Conservation (phyloP, 2,329 filamentous ascomycete genomes). For the Dactylellina leptospora region DNA sequence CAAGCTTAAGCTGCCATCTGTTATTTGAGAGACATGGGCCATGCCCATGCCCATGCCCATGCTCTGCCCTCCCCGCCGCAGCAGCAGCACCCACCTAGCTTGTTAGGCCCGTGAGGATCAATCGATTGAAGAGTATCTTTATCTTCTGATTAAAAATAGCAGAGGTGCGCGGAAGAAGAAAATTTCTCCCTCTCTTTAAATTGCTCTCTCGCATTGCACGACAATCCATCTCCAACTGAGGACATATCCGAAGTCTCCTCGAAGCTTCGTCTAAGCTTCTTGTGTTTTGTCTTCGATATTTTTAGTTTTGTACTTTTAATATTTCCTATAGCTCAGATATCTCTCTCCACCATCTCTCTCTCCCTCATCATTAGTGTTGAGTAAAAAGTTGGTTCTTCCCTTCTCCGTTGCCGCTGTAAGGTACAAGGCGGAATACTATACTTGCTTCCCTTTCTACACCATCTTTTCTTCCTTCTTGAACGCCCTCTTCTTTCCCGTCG, state of each 20-base stretch:
- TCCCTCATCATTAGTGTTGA: conserved; percentile 25
- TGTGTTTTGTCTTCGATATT: conserved; percentile 7
- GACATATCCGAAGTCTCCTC: conserved; percentile 23
- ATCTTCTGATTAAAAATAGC: conserved; percentile 47
- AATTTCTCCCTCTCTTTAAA: not conserved
- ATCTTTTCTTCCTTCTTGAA: conserved; percentile 1
- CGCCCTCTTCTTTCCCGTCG: conserved; percentile 19
- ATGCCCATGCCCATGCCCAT: not conserved
- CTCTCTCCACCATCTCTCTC: not conserved
- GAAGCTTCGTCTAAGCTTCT: conserved; percentile 4
- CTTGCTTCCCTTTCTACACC: not conserved
- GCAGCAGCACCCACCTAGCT: not conserved
- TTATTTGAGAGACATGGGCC: conserved; percentile 28
- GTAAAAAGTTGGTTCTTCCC: conserved; percentile 25
- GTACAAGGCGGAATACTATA: conserved; percentile 26
- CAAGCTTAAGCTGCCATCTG: conserved; percentile 39
- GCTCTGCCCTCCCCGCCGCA: not conserved
- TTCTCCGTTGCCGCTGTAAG: conserved; percentile 47
- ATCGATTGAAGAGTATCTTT: too few relatives aligned
- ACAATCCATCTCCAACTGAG: conserved; percentile 15
- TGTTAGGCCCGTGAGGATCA: too few relatives aligned
- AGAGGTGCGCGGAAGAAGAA: not conserved
- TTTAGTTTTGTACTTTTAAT: conserved; percentile 7
- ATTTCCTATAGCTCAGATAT: not conserved
- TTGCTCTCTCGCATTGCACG: conserved; percentile 3